Evolutionary conservation across 306 rosid species (phyloP).

Genomic region (Hippophae gyantsensis): DNA sequence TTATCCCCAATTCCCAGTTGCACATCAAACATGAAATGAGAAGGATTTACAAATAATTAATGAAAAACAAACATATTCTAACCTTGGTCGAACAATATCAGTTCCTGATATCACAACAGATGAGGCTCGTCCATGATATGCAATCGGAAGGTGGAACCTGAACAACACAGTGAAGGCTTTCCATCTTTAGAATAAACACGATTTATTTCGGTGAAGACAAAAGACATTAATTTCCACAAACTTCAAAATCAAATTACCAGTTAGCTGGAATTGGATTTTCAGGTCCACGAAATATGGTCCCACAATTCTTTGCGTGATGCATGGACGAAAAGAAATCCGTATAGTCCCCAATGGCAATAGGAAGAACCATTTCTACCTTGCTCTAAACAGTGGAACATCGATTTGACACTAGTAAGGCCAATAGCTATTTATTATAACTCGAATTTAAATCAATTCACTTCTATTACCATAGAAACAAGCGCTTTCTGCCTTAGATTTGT

Average conservation of each 20-base stretch:
- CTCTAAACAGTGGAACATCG: conserved; percentile 35
- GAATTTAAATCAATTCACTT: conserved; percentile 4
- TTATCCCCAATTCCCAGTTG: neutral
- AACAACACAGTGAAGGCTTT: conserved; percentile 1
- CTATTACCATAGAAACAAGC: conserved; percentile 62
- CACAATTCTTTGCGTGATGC: conserved; percentile 82
- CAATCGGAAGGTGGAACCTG: conserved; percentile 92
- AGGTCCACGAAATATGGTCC: conserved; percentile 74
- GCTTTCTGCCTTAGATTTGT: conserved; percentile 55
- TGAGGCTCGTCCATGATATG: conserved; percentile 92
- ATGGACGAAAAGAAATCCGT: conserved; percentile 78
- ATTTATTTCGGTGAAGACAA: neutral
- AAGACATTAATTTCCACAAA: neutral
- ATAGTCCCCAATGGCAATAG: conserved; percentile 77
- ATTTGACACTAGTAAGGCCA: conserved; percentile 12
- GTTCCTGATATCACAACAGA: conserved; percentile 90
- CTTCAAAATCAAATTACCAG: conserved; percentile 36
- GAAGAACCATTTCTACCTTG: conserved; percentile 65
- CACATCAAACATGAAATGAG: neutral
- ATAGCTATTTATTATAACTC: neutral
- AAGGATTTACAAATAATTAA: neutral
- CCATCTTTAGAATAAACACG: neutral
- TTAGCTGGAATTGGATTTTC: conserved; percentile 51
- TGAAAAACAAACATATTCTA: neutral
- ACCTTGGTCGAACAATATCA: conserved; percentile 81